A percentile compares a stretch with the other conserved stretches of the same genome.
Conservation (phyloP, 2,329 filamentous ascomycete species). For the Bipolaris victoriae region DNA sequence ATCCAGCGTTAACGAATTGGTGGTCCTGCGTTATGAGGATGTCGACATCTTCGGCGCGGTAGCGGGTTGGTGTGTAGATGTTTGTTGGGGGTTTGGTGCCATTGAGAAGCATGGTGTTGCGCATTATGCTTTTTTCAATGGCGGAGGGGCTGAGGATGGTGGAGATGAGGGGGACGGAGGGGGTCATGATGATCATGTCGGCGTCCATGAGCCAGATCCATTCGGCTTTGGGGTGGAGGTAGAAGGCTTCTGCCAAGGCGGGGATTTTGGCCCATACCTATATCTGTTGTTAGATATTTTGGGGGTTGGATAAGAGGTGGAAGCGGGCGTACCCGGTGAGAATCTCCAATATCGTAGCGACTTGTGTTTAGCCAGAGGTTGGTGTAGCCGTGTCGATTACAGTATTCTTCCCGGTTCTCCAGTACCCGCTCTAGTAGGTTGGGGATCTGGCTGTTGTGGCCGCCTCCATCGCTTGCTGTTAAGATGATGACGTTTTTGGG, state of each 20-base stretch:
- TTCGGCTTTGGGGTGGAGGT: conserved; percentile 46
- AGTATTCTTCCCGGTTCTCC: conserved; percentile 47
- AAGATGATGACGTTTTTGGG: conserved; percentile 46
- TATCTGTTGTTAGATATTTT: neutral
- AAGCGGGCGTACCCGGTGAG: conserved; percentile 38
- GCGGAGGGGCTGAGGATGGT: conserved; percentile 45
- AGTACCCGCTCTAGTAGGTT: conserved; percentile 45
- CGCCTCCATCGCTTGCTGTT: conserved; percentile 50
- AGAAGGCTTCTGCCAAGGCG: conserved; percentile 50
- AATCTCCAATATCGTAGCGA: conserved; percentile 47
- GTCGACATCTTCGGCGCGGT: conserved; percentile 45
- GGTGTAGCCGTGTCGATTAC: conserved; percentile 47
- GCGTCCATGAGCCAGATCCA: conserved; percentile 53
- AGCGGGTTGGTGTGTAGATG: conserved; percentile 36
- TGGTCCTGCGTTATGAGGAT: conserved; percentile 51
- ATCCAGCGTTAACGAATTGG: conserved; percentile 50
- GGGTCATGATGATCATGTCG: conserved; percentile 52
- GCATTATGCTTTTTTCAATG: conserved; percentile 37
- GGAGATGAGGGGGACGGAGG: conserved; percentile 39
- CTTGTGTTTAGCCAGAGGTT: conserved; percentile 51
- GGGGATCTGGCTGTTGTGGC: conserved; percentile 51
- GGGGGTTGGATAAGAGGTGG: neutral
- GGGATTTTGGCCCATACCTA: conserved; percentile 52
- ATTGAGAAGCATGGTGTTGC: conserved; percentile 12
- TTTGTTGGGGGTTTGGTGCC: conserved; percentile 19